These are phyloP conservation scores for Wilcoxina mikolae DNA, from an alignment of 495 filamentous ascomycete genomes.

Conservation along the genomic window DNA sequence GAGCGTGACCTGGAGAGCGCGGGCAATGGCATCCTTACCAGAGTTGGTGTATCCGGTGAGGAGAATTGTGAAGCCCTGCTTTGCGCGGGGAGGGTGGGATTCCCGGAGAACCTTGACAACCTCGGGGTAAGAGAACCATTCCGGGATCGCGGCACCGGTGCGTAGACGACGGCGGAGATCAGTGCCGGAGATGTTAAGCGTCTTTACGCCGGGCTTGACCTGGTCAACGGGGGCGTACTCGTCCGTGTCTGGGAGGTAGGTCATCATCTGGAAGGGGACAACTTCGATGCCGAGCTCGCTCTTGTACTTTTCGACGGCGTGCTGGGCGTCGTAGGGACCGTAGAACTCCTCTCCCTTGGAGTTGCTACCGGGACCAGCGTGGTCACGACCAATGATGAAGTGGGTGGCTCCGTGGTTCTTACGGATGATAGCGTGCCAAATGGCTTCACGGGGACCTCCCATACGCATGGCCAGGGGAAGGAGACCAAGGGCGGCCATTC, in stretches of 20 bases:
- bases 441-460: conserved; percentile 94
- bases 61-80: conserved; percentile 96
- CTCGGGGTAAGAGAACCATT: conserved; percentile 99
- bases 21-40: conserved; percentile 90
- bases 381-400: conserved; percentile 97
- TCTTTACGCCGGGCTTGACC: conserved; percentile 67
- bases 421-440: conserved; percentile 99
- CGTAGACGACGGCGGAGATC: conserved; percentile 83
- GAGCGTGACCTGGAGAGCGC: conserved; percentile 88
- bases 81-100: conserved; percentile 74
- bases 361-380: conserved; percentile 94
- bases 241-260: conserved; percentile 90
- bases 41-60: conserved; percentile 91
- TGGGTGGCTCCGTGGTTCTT: conserved; percentile 99
- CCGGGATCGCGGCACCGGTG: conserved; percentile 83
- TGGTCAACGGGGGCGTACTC: conserved; percentile 89
- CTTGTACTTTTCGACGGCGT: conserved; percentile 91
- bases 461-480: conserved; percentile 96
- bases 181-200: conserved; percentile 91
- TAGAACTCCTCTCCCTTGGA: conserved; percentile 93
- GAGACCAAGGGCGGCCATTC: conserved; percentile 95
- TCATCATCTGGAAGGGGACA: conserved; percentile 98
- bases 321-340: conserved; percentile 95
- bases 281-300: conserved; percentile 95
- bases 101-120: conserved; percentile 90